Percentiles rank a stretch among this genome's conserved stretches.
Evolutionary conservation across 2,329 filamentous ascomycete genomes (phyloP).

Genomic region (Thelonectria discophora): DNA sequence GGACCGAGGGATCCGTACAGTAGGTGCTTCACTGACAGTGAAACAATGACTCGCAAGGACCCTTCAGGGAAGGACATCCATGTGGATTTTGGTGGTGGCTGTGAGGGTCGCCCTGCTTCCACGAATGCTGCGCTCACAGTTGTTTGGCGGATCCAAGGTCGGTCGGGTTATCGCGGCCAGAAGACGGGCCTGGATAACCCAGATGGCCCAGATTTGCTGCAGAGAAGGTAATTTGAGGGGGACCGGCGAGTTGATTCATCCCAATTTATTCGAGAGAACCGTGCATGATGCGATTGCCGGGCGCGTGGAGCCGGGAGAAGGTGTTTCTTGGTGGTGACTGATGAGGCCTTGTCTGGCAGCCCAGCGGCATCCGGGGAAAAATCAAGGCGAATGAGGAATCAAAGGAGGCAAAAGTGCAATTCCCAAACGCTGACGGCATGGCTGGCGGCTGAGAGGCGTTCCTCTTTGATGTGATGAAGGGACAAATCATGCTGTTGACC

Average conservation of each 20-base stretch:
- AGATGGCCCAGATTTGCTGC: not conserved
- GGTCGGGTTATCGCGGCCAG: no score
- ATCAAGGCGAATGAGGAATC: constrained; percentile 7
- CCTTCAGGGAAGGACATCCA: constrained; percentile 16
- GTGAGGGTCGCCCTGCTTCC: not conserved
- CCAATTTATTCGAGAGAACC: constrained; percentile 23
- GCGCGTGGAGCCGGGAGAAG: not conserved
- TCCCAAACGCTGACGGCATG: constrained; percentile 15
- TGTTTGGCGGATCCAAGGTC: not conserved
- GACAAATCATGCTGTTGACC: no score
- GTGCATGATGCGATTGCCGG: constrained; percentile 20
- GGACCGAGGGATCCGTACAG: constrained; percentile 15
- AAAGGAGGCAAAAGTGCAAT: not conserved
- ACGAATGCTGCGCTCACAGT: not conserved
- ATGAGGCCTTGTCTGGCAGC: no score
- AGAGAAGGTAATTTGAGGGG: constrained; percentile 13
- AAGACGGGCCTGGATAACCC: not conserved
- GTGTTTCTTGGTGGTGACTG: constrained; percentile 1
- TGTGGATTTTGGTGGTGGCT: constrained; percentile 6
- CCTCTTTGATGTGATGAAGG: not conserved
- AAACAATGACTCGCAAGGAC: constrained; percentile 13
- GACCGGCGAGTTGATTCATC: constrained; percentile 16
- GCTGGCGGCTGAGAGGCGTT: not conserved
- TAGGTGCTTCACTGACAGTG: constrained; percentile 20
- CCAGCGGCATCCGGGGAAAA: not conserved